These are phyloP conservation scores for Tetracladium maxilliforme DNA, from an alignment of 2,329 filamentous ascomycete species.

Conservation along the genomic window DNA sequence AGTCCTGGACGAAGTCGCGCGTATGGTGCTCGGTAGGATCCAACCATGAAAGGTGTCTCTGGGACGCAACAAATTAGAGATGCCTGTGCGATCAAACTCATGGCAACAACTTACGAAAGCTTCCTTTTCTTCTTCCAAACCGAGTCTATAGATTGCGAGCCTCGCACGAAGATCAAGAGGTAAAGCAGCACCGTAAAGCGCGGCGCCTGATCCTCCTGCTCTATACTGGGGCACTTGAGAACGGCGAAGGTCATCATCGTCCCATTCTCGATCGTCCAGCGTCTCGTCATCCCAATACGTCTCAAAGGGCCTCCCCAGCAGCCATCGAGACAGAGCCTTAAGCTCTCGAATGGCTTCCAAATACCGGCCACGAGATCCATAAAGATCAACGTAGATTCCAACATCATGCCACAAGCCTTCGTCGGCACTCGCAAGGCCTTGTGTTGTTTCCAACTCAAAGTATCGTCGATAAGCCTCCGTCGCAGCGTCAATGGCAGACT, in stretches of 20 bases:
- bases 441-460: no score
- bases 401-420: slow-evolving; percentile 79
- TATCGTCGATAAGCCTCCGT: no score
- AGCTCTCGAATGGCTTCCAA: slow-evolving; percentile 52
- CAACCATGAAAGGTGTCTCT: slow-evolving; percentile 57
- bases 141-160: slow-evolving; percentile 70
- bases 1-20: no score
- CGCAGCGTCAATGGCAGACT: neutral
- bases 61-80: slow-evolving; percentile 6
- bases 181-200: slow-evolving; percentile 56
- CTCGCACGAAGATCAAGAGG: slow-evolving; percentile 75
- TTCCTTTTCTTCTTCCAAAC: slow-evolving; percentile 52
- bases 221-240: slow-evolving; percentile 44
- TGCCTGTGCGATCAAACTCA: no score
- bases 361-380: slow-evolving; percentile 48
- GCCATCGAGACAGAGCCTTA: slow-evolving; percentile 64
- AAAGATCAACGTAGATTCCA: slow-evolving; percentile 72
- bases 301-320: slow-evolving; percentile 63
- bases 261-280: slow-evolving; percentile 81
- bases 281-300: slow-evolving; percentile 59
- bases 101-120: slow-evolving; percentile 61
- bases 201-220: slow-evolving; percentile 31
- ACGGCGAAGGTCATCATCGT: slow-evolving; percentile 57
- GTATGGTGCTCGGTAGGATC: no score
- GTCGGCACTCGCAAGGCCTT: no score